phyloP scores from a whole-genome alignment of 2,329 filamentous ascomycete genomes.

The Escovopsis sp. region DNA sequence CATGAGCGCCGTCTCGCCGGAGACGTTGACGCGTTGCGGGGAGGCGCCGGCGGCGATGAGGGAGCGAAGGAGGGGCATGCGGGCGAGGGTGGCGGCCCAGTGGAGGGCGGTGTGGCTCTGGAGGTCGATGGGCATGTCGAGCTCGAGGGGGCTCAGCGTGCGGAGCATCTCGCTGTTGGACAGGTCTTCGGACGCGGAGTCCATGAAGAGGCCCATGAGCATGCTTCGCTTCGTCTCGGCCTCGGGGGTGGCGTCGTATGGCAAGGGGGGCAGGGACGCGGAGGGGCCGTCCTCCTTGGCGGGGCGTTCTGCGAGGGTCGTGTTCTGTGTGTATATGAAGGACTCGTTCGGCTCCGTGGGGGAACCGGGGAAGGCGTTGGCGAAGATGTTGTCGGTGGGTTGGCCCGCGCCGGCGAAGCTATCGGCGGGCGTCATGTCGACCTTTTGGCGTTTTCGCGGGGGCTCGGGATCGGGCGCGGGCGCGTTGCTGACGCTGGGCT shows the following conservation, averaged over 20 bases:
- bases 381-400: slow-evolving; percentile 30
- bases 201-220: slow-evolving; percentile 70
- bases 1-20: slow-evolving; percentile 85
- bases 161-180: slow-evolving; percentile 63
- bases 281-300: slow-evolving; percentile 36
- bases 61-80: slow-evolving; percentile 65
- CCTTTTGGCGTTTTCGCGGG: slow-evolving; percentile 61
- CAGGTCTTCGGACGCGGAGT: slow-evolving; percentile 53
- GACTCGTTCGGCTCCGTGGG: slow-evolving; percentile 71
- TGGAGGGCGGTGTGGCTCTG: slow-evolving; percentile 84
- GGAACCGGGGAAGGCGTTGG: slow-evolving; percentile 45
- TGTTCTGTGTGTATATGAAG: slow-evolving; percentile 48
- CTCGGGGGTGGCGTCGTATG: slow-evolving; percentile 43
- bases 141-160: slow-evolving; percentile 59
- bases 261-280: slow-evolving; percentile 53
- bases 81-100: slow-evolving; percentile 87
- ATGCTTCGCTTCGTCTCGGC: slow-evolving; percentile 68
- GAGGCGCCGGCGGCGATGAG: slow-evolving; percentile 75
- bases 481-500: slow-evolving; percentile 16
- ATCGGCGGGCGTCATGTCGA: slow-evolving; percentile 38
- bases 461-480: slow-evolving; percentile 50
- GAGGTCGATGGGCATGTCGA: slow-evolving; percentile 84
- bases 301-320: slow-evolving; percentile 23
- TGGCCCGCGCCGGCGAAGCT: slow-evolving; percentile 40
- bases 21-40: slow-evolving; percentile 73